Evolutionary conservation across 352 stramenopile genomes (phyloP).

Genomic region (Thraustochytrium striatum): DNA sequence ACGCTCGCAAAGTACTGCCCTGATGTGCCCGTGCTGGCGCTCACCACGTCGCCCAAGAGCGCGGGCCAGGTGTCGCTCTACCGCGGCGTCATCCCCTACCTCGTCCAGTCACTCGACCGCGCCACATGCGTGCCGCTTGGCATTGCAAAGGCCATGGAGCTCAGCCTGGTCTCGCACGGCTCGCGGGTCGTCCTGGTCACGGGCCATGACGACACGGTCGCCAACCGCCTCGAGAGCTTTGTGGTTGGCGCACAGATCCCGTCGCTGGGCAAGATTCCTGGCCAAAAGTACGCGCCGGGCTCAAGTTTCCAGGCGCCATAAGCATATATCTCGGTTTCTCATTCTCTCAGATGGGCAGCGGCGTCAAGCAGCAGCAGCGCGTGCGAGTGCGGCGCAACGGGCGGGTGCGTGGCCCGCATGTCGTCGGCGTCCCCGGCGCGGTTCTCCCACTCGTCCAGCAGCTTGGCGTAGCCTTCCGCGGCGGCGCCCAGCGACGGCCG

Average conservation of each 20-base stretch:
- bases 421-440: not conserved
- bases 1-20: slow-evolving; percentile 88
- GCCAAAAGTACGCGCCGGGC: slow-evolving; percentile 38
- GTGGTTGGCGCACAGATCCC: slow-evolving; percentile 44
- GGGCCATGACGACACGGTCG: slow-evolving; percentile 47
- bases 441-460: not conserved
- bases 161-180: slow-evolving; percentile 49
- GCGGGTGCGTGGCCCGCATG: not conserved
- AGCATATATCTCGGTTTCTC: not conserved
- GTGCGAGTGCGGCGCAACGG: not conserved
- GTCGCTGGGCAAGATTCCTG: slow-evolving; percentile 35
- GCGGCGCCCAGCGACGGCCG: not conserved
- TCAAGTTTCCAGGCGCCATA: slow-evolving; percentile 33
- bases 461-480: not conserved
- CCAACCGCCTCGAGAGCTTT: slow-evolving; percentile 53
- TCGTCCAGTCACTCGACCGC: slow-evolving; percentile 45
- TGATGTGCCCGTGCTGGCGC: slow-evolving; percentile 48
- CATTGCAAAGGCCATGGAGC: slow-evolving; percentile 53
- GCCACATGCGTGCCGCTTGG: slow-evolving; percentile 49
- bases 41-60: slow-evolving; percentile 72
- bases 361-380: not conserved
- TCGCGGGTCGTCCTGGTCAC: slow-evolving; percentile 50
- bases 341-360: not conserved
- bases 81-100: slow-evolving; percentile 52
- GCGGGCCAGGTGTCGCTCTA: slow-evolving; percentile 70